Evolutionary conservation across 2,329 filamentous ascomycete genomes (phyloP).

Genomic region (Davidsoniella neocaledoniae): DNA sequence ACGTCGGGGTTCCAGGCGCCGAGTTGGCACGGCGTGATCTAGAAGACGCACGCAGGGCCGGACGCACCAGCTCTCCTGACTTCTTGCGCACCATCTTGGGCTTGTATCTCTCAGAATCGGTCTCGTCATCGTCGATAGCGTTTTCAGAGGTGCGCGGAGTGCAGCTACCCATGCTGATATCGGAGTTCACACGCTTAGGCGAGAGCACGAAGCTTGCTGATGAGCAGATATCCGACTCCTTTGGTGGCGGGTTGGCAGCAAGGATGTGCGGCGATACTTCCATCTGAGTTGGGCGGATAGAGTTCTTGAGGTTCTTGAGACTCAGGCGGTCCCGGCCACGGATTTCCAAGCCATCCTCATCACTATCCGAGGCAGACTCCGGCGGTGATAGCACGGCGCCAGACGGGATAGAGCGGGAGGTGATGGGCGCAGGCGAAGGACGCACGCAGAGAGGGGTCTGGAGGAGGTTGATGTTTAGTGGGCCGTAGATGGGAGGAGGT

Average conservation of each 20-base stretch:
- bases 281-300: constrained; percentile 41
- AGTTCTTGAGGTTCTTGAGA: constrained; percentile 58
- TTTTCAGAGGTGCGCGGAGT: constrained; percentile 28
- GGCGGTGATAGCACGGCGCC: constrained; percentile 83
- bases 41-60: constrained; percentile 55
- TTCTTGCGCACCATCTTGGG: constrained; percentile 96
- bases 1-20: constrained; percentile 94
- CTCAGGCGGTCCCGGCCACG: constrained; percentile 34
- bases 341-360: constrained; percentile 45
- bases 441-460: constrained; percentile 45
- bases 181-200: constrained; percentile 39
- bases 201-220: constrained; percentile 16
- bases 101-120: constrained; percentile 45
- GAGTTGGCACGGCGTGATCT: constrained; percentile 75
- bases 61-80: constrained; percentile 88
- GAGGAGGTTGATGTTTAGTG: constrained; percentile 19
- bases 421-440: constrained; percentile 70
- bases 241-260: constrained; percentile 27
- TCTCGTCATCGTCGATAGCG: constrained; percentile 45
- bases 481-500: constrained; percentile 6
- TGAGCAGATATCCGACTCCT: constrained; percentile 21
- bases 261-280: constrained; percentile 15
- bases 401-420: constrained; percentile 57
- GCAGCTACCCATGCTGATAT: constrained; percentile 27
- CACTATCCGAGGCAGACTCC: constrained; percentile 52